Evolutionary conservation across 495 filamentous ascomycete species (phyloP), one percentile per base, ranked within the genome.

Genomic region (Arthonia radiata): DNA sequence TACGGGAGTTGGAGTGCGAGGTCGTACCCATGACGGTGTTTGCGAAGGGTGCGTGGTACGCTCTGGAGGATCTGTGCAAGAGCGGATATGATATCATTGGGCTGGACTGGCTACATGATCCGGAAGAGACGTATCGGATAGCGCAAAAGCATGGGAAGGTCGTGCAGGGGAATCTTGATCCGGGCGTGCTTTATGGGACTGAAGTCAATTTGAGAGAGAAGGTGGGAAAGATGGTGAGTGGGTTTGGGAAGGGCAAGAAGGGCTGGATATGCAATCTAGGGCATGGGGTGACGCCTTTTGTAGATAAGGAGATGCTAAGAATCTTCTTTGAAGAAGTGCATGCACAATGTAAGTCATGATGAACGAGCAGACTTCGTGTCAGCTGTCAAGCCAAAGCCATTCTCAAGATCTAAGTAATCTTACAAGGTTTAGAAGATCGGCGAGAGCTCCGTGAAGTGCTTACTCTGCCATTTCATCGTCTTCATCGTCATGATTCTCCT

Each of bases 41-140:
- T 47, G 80, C 86, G n/a, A 97, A 97, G 53, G 86, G 86, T 3
- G 82, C 86, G n/a, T 91, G 86, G 77, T 90, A 83, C 48, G 81
- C 79, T 3, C 54, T 97, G 17, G 79, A 92, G 35, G 67, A 74
- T 8, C 60, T 82, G 9, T 92, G 82, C 48, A 54, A 77, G 37
- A 66, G 79, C 13, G 81, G 79, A 8, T 97, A 94, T 50, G 67
- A 94, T 35, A 76, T 91, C 17, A 71, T 97, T 27, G 75, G 89
- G 14, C 55, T 97, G 30, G 86, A 97, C 47, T 97, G 86, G 86
- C 63, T 82, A 15, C 77, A 92, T 34, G 79, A 82, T 41, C 77
- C 86, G 3, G 73, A 68, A 4, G 65, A 90, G 35, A 80, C 89
- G 15, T 65, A 72, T 36, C 67, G 59, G 35, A 59, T 77, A 37